These are phyloP conservation scores for Pichia norvegensis DNA, from an alignment of 1,139 yeast genomes.

Conservation along the genomic window DNA sequence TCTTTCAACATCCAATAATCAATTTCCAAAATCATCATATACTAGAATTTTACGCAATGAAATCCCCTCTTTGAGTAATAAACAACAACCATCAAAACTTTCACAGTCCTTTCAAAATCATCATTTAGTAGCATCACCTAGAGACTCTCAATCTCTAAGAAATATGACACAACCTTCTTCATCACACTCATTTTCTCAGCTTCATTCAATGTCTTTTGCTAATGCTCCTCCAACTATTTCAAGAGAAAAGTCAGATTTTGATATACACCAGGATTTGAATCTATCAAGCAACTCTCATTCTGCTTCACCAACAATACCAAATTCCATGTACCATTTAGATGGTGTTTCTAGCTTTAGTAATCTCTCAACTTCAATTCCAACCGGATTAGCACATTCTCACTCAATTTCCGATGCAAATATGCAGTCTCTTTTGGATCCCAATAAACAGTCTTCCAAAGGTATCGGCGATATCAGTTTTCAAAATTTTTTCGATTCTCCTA, in stretches of 20 bases:
- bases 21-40: background rate
- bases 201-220: background rate
- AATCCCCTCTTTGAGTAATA: slow-evolving; percentile 14
- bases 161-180: background rate
- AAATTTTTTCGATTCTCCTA: slow-evolving; percentile 6
- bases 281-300: slow-evolving; percentile 14
- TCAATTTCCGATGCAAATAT: slow-evolving; percentile 11
- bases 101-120: slow-evolving; percentile 22
- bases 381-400: slow-evolving; percentile 5
- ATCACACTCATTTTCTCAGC: background rate
- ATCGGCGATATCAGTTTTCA: background rate
- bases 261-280: slow-evolving; percentile 12
- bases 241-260: slow-evolving; percentile 1
- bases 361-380: slow-evolving; percentile 19
- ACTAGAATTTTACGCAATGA: slow-evolving; percentile 19
- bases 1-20: slow-evolving; percentile 8
- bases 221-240: background rate
- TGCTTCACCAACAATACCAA: slow-evolving; percentile 11
- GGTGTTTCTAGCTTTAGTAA: slow-evolving; percentile 11
- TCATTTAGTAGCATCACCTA: slow-evolving; percentile 1
- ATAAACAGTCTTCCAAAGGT: background rate
- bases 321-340: background rate
- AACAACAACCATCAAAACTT: slow-evolving; percentile 22
- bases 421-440: slow-evolving; percentile 1
- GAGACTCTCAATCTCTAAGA: background rate